These are phyloP conservation scores for Boletus reticuloceps DNA, from an alignment of 768 basidiomycete species.

Conservation along the genomic window DNA sequence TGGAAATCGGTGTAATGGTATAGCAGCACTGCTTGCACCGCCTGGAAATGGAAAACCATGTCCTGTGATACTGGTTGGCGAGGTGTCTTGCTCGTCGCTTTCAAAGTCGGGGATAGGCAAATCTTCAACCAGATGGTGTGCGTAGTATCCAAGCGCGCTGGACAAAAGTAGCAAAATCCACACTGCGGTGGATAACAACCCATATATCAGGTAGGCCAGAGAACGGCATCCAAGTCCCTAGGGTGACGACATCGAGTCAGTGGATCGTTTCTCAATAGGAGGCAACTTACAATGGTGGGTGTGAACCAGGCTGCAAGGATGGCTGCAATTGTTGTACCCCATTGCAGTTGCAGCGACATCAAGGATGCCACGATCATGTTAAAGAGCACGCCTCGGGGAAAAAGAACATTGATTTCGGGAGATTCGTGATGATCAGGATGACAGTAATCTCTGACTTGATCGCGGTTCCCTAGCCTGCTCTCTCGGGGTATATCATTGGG, in stretches of 20 bases:
- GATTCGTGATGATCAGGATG: neutral
- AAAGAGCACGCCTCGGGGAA: conserved; percentile 23
- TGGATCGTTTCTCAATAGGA: neutral
- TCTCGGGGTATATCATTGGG: conserved; percentile 1
- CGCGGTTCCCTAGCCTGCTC: conserved; percentile 17
- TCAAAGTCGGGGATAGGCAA: neutral
- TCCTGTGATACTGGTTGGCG: no score
- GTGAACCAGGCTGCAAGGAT: conserved; percentile 28
- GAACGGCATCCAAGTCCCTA: conserved; percentile 38
- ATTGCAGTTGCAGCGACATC: conserved; percentile 31
- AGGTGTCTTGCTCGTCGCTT: neutral
- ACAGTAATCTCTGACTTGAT: conserved; percentile 24
- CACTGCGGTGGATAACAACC: conserved; percentile 23
- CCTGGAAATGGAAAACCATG: neutral
- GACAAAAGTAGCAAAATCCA: conserved; percentile 33
- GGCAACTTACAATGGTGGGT: conserved; percentile 26
- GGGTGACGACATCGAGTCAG: neutral
- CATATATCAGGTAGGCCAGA: conserved; percentile 31
- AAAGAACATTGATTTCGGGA: neutral
- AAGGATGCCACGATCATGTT: conserved; percentile 32
- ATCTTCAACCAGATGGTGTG: conserved; percentile 3
- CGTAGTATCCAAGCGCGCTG: conserved; percentile 25
- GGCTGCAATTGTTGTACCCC: conserved; percentile 31
- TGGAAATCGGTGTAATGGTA: neutral
- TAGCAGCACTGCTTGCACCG: neutral